A percentile compares a stretch with the other conserved stretches of the same genome.
Conservation (phyloP, 2,329 filamentous ascomycete species). For the Phaeosphaeriaceae sp. region DNA sequence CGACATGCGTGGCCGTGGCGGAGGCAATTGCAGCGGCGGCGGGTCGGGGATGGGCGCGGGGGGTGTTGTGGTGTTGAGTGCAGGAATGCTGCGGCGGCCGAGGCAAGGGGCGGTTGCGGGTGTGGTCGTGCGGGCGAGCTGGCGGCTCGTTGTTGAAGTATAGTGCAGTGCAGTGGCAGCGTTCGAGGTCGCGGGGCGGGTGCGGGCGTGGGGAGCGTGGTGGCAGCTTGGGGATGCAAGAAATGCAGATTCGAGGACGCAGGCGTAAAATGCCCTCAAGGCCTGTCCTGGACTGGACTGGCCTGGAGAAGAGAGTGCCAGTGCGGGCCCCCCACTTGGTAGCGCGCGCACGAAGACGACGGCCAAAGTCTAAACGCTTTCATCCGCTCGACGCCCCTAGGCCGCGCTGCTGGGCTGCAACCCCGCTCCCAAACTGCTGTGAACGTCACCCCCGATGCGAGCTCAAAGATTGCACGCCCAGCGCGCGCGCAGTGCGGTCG, state of each 20-base stretch:
- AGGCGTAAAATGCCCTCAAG: background rate
- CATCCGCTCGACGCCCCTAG: background rate
- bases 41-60: conserved; percentile 14
- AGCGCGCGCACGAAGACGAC: background rate
- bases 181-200: background rate
- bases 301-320: background rate
- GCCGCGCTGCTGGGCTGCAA: background rate
- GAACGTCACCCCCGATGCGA: conserved; percentile 5
- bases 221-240: background rate
- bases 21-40: conserved; percentile 7
- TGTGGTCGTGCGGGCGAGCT: background rate
- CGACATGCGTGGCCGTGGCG: conserved; percentile 43
- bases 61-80: conserved; percentile 12
- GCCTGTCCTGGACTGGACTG: background rate
- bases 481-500: conserved; percentile 3
- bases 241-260: background rate
- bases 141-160: no score
- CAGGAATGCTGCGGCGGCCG: conserved; percentile 15
- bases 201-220: background rate
- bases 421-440: conserved; percentile 1
- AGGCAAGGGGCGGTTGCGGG: conserved; percentile 5
- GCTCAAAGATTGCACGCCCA: conserved; percentile 1
- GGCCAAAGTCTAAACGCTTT: background rate
- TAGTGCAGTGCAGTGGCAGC: background rate
- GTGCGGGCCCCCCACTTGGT: background rate